phyloP scores from a whole-genome alignment of 192 early-diverging fungal species.

The Fimicolochytrium jonesii region DNA sequence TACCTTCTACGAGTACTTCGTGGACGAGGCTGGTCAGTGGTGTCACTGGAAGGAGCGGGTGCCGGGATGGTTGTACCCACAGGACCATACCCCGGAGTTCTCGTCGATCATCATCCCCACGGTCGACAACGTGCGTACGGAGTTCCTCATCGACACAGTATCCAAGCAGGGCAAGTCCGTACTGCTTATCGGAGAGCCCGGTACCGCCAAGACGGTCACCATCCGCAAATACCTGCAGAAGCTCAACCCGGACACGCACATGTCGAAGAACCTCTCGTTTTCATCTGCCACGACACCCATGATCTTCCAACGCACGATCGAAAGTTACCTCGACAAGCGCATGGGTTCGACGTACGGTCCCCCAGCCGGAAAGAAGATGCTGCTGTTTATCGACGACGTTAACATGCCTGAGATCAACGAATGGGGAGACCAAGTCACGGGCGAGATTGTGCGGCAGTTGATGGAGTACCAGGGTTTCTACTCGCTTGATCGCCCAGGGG shows the following conservation, averaged over 20 bases:
- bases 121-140: slow-evolving; percentile 58
- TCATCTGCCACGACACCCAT: slow-evolving; percentile 64
- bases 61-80: slow-evolving; percentile 50
- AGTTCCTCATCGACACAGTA: slow-evolving; percentile 58
- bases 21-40: slow-evolving; percentile 56
- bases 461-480: slow-evolving; percentile 67
- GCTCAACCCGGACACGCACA: slow-evolving; percentile 57
- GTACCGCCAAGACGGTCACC: slow-evolving; percentile 63
- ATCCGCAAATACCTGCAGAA: slow-evolving; percentile 55
- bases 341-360: slow-evolving; percentile 66
- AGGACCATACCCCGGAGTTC: slow-evolving; percentile 56
- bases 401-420: slow-evolving; percentile 70
- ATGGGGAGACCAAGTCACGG: slow-evolving; percentile 65
- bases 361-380: slow-evolving; percentile 64
- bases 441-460: slow-evolving; percentile 57
- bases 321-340: slow-evolving; percentile 62
- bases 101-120: slow-evolving; percentile 64
- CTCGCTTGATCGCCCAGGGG: slow-evolving; percentile 57
- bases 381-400: slow-evolving; percentile 61
- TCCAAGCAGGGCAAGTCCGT: slow-evolving; percentile 54
- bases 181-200: slow-evolving; percentile 61
- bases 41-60: slow-evolving; percentile 57
- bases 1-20: slow-evolving; percentile 62
- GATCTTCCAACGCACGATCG: slow-evolving; percentile 60
- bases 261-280: slow-evolving; percentile 55